Evolutionary conservation across 192 early-diverging fungal species (phyloP).

Genomic region (Backusella westeae): DNA sequence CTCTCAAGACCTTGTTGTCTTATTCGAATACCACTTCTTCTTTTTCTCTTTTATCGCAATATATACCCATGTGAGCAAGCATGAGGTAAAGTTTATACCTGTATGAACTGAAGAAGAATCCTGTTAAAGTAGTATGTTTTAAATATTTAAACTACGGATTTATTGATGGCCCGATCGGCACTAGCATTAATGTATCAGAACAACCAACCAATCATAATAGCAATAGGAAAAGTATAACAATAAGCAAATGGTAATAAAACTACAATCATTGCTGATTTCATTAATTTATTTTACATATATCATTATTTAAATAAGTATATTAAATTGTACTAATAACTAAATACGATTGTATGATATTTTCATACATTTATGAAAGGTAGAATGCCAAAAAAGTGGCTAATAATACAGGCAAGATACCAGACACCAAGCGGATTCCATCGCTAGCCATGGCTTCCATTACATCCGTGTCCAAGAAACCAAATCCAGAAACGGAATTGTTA

Average conservation of each 20-base stretch:
- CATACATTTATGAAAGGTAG: background rate
- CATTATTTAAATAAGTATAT: background rate
- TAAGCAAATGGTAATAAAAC: too few relatives aligned
- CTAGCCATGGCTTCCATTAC: slow-evolving; percentile 17
- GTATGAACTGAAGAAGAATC: too few relatives aligned
- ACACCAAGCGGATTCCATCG: background rate
- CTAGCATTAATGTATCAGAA: background rate
- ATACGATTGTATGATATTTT: background rate
- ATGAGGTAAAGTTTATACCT: too few relatives aligned
- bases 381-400: background rate
- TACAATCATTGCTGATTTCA: background rate
- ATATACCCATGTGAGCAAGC: too few relatives aligned
- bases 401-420: background rate
- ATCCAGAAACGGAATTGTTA: slow-evolving; percentile 15
- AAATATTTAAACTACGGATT: background rate
- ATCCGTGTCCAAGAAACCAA: slow-evolving; percentile 30
- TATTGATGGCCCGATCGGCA: background rate
- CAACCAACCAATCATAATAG: background rate
- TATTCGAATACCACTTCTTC: too few relatives aligned
- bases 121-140: too few relatives aligned
- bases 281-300: background rate
- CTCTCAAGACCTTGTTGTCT: too few relatives aligned
- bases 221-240: too few relatives aligned
- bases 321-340: background rate
- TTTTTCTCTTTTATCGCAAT: too few relatives aligned